Evolutionary conservation across 768 basidiomycete species (phyloP), one percentile per base, ranked within the genome.

Genomic region (Mycena olivaceomarginata): DNA sequence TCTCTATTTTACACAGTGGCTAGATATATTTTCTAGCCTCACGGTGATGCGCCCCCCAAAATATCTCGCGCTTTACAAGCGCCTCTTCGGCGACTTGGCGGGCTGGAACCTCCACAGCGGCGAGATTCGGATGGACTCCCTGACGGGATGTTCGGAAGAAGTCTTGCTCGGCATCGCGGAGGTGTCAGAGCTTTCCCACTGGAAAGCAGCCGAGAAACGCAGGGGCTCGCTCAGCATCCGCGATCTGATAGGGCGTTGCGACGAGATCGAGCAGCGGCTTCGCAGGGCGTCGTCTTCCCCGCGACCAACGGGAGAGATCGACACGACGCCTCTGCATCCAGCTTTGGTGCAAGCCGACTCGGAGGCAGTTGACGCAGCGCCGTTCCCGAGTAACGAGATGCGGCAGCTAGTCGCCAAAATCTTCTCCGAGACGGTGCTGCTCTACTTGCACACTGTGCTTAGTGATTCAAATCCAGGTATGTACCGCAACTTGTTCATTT

Each of bases 71-170:
- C 88, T 96, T 62, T 94, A 94, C 86, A 91, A 92, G 80, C 91
- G 90, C 25, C 85, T 97, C 60, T 90, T 96, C 76, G 90, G 90
- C 16, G 89, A 89, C 65, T 85, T 84, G 56, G 88, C 85, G 64
- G 84, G 86, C 18, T 88, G 87, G 51, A 91, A 87, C 81, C 91
- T 91, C 87, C 83, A 85, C 59, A 82, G 80, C 77, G 80, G 81
- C 77, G 81, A 72, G 69, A 85, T 92, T 79, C 90, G 90, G 65
- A 93, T 96, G 90, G 94, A 95, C 78, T 84, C 86, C 63, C 84
- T 96, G 75, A 93, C 91, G 31, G 95, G 95, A 40, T 96, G 95
- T 86, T 93, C 95, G 2, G 94, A 97, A 80, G 94, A 94, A 80
- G 93, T 92, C 11, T 85, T 96, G 82, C 90, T 96, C 75, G 94